A percentile compares a stretch with the other conserved stretches of the same genome.
phyloP scores from a whole-genome alignment of 176 grass and related monocot species.

The Zoysia japonica region DNA sequence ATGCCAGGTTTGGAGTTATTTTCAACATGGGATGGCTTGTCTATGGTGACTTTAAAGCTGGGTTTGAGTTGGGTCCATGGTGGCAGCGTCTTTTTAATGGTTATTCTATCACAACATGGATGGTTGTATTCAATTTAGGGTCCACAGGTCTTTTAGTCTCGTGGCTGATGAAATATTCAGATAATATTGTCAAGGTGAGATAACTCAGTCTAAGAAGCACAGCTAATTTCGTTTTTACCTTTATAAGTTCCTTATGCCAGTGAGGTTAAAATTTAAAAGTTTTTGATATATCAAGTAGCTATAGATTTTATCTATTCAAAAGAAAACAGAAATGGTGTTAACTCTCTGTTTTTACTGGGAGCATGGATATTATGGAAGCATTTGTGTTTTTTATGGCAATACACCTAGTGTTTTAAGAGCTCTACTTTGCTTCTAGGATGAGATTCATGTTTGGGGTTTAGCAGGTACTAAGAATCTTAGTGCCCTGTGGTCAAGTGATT shows the following conservation, averaged over 20 bases:
- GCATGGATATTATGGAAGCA: too few relatives aligned
- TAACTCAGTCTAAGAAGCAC: slow-evolving; percentile 1
- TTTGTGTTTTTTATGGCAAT: too few relatives aligned
- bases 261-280: slow-evolving; percentile 5
- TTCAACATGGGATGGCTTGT: slow-evolving; percentile 94
- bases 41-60: slow-evolving; percentile 80
- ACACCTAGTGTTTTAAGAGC: too few relatives aligned
- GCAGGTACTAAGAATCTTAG: too few relatives aligned
- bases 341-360: too few relatives aligned
- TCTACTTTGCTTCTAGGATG: too few relatives aligned
- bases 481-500: too few relatives aligned
- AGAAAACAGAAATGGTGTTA: not conserved
- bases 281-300: not conserved
- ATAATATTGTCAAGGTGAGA: slow-evolving; percentile 94
- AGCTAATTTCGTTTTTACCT: not conserved
- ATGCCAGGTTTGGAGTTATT: slow-evolving; percentile 78
- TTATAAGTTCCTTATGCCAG: slow-evolving; percentile 3
- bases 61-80: slow-evolving; percentile 86
- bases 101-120: slow-evolving; percentile 85
- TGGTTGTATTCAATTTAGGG: slow-evolving; percentile 94
- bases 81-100: slow-evolving; percentile 83
- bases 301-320: slow-evolving; percentile 1
- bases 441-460: too few relatives aligned
- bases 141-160: slow-evolving; percentile 93
- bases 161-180: slow-evolving; percentile 98